phyloP scores from a whole-genome alignment of 2,329 filamentous ascomycete species.

The Apiospora hydei region DNA sequence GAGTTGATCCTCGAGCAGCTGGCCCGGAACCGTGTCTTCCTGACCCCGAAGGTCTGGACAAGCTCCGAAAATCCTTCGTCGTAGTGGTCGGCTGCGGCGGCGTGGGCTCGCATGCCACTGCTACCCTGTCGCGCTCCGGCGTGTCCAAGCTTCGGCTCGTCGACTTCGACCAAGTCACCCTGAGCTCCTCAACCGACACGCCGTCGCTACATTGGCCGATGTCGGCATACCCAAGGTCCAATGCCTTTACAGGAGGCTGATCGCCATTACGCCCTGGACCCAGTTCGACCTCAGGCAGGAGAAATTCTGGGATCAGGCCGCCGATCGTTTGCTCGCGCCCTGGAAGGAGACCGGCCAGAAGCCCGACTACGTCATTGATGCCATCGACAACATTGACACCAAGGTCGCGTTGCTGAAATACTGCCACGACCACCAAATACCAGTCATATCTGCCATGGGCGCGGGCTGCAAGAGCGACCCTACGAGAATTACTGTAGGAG shows the following conservation, averaged over 20 bases:
- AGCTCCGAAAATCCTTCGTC: constrained; percentile 82
- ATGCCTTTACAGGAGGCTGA: constrained; percentile 78
- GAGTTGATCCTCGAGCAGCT: constrained; percentile 94
- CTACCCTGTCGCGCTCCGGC: constrained; percentile 86
- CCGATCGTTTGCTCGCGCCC: constrained; percentile 69
- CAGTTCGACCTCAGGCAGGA: constrained; percentile 86
- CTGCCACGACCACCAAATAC: constrained; percentile 78
- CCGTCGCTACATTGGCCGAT: constrained; percentile 90
- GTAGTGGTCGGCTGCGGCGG: constrained; percentile 93
- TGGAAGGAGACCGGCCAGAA: constrained; percentile 71
- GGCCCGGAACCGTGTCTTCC: constrained; percentile 48
- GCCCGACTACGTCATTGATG: constrained; percentile 92
- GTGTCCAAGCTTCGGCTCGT: constrained; percentile 87
- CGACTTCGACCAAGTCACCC: constrained; percentile 96
- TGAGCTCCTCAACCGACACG: constrained; percentile 97
- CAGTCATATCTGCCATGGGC: constrained; percentile 94
- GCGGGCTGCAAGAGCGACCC: constrained; percentile 91
- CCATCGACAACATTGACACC: constrained; percentile 97
- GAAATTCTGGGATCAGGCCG: constrained; percentile 76
- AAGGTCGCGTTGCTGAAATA: constrained; percentile 92
- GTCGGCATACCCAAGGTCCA: constrained; percentile 93
- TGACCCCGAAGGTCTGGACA: constrained; percentile 80
- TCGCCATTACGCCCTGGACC: constrained; percentile 91
- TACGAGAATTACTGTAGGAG: constrained; percentile 86
- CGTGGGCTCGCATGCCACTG: constrained; percentile 90